These are phyloP conservation scores for Gymnopilus dilepis DNA, from an alignment of 768 basidiomycete genomes.

Conservation along the genomic window DNA sequence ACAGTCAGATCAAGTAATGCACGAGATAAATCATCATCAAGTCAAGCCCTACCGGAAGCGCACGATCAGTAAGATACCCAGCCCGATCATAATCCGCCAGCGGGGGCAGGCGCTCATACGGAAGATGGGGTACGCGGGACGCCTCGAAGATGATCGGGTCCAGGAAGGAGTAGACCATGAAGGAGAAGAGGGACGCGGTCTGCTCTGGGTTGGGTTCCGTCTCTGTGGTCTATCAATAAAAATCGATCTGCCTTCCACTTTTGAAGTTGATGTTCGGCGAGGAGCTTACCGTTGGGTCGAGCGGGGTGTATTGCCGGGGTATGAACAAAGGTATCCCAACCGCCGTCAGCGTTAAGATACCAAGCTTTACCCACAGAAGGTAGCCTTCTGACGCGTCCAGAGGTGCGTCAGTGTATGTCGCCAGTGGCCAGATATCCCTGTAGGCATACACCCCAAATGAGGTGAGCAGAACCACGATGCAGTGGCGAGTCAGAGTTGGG, in stretches of 20 bases:
- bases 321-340: conserved; percentile 55
- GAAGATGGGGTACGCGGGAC: conserved; percentile 47
- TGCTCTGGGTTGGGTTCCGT: conserved; percentile 51
- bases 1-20: conserved; percentile 20
- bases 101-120: conserved; percentile 59
- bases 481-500: conserved; percentile 2
- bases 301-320: conserved; percentile 58
- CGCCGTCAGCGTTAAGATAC: conserved; percentile 42
- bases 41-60: conserved; percentile 24
- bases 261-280: no score
- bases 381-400: conserved; percentile 45
- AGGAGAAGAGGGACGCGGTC: conserved; percentile 52
- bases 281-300: conserved; percentile 47
- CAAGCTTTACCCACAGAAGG: conserved; percentile 33
- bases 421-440: conserved; percentile 60
- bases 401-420: conserved; percentile 47
- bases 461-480: conserved; percentile 36
- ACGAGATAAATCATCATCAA: neutral
- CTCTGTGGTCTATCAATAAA: conserved; percentile 9
- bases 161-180: conserved; percentile 58
- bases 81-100: conserved; percentile 63
- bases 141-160: conserved; percentile 55
- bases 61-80: conserved; percentile 26
- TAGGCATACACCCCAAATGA: conserved; percentile 52
- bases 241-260: no score